Evolutionary conservation across 169 alveolate genomes (phyloP).

Genomic region (Besnoitia besnoiti): DNA sequence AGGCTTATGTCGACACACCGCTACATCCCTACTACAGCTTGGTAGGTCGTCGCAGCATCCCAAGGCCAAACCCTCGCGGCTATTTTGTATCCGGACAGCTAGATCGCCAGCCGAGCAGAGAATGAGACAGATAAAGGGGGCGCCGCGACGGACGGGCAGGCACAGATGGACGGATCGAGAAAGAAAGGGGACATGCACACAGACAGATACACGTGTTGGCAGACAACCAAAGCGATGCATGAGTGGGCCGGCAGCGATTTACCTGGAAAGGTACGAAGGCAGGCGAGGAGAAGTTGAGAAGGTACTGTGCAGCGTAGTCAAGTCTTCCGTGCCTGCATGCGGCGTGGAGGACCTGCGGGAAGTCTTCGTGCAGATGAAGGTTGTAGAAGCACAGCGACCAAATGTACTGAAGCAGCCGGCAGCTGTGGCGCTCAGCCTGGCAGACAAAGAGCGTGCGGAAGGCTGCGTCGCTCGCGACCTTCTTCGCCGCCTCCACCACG

Average conservation of each 20-base stretch:
- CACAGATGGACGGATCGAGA: not conserved
- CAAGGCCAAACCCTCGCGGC: no score
- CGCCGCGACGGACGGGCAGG: not conserved
- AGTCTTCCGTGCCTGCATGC: conserved; percentile 18
- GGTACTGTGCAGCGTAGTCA: conserved; percentile 22
- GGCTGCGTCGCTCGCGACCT: not conserved
- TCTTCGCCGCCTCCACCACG: not conserved
- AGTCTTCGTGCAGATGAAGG: not conserved
- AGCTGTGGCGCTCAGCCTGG: conserved; percentile 39
- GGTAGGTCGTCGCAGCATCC: no score
- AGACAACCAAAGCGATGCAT: no score
- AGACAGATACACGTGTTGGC: no score
- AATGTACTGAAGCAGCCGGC: conserved; percentile 13
- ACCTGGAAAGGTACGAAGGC: conserved; percentile 36
- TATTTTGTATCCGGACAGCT: no score
- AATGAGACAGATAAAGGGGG: no score
- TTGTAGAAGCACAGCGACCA: conserved; percentile 17
- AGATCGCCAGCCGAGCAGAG: no score
- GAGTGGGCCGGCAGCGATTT: no score
- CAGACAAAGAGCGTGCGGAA: not conserved
- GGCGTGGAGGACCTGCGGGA: not conserved
- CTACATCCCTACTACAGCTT: no score
- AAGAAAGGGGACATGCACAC: not conserved
- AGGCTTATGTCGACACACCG: no score
- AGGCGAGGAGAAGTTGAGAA: not conserved